A percentile compares a stretch with the other conserved stretches of the same genome.
These are phyloP conservation scores for Pichia sp. DNA, from an alignment of 1,139 yeast genomes.

Conservation along the genomic window DNA sequence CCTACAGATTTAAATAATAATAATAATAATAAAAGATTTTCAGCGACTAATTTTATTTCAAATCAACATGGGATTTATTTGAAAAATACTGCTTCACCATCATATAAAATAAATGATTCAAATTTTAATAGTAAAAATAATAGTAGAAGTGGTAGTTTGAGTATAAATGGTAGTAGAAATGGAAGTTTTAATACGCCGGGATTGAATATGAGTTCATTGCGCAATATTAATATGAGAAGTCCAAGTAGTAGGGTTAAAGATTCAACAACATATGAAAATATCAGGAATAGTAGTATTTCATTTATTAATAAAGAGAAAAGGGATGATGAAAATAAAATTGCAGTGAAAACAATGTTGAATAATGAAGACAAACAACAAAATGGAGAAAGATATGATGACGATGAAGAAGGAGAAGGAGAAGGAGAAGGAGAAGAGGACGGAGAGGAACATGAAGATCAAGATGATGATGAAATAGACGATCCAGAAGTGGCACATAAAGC, in stretches of 20 bases:
- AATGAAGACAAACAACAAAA: neutral
- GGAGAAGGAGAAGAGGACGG: neutral
- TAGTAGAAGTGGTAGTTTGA: neutral
- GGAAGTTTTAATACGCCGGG: neutral
- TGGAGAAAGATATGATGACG: too few species aligned
- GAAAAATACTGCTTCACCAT: too few species aligned
- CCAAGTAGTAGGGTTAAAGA: neutral
- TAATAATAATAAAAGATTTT: neutral
- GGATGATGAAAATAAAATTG: neutral
- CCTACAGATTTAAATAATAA: neutral
- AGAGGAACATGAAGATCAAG: neutral
- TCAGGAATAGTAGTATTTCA: neutral
- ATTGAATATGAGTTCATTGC: neutral
- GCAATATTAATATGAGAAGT: neutral
- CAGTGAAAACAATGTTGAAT: neutral
- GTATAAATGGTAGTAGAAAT: conserved; percentile 4
- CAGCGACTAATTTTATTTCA: neutral
- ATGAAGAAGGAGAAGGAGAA: neutral
- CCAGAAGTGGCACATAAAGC: too few species aligned
- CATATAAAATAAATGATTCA: too few species aligned
- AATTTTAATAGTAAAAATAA: neutral
- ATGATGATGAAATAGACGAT: neutral
- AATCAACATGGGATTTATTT: too few species aligned
- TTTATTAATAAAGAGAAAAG: neutral
- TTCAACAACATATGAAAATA: neutral